A percentile compares a stretch with the other conserved stretches of the same genome.
phyloP scores from a whole-genome alignment of 257 asterid genomes.

The Parsonsia alboflavescens region DNA sequence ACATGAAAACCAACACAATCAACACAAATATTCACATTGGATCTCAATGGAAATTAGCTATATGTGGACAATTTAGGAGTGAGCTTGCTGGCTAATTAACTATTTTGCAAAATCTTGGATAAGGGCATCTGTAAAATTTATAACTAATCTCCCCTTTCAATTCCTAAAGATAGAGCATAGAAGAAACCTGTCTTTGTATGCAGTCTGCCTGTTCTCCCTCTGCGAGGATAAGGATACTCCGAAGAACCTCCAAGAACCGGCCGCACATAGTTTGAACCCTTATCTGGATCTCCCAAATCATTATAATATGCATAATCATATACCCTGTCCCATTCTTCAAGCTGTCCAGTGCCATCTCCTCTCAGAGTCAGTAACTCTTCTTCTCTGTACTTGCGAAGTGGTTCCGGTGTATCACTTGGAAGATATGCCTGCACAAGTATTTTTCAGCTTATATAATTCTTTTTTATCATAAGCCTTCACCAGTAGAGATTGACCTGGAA shows the following conservation, averaged over 20 bases:
- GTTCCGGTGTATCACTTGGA: constrained; percentile 62
- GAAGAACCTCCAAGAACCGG: constrained; percentile 61
- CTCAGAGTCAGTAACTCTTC: constrained; percentile 55
- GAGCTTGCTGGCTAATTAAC: no score
- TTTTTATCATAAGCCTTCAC: background rate
- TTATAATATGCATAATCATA: constrained; percentile 67
- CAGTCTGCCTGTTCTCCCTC: constrained; percentile 72
- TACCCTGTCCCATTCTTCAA: constrained; percentile 68
- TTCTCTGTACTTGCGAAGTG: constrained; percentile 50
- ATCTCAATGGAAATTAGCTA: no score
- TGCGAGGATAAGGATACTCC: constrained; percentile 71
- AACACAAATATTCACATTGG: no score
- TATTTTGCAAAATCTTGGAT: no score
- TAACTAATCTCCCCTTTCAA: no score
- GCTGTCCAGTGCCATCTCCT: constrained; percentile 63
- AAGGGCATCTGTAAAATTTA: no score
- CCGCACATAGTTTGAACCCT: constrained; percentile 44
- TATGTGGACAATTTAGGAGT: no score
- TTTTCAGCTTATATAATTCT: background rate
- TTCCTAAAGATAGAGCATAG: no score
- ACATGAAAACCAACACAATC: background rate
- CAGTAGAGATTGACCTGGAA: background rate
- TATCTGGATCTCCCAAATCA: constrained; percentile 74
- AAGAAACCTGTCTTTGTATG: constrained; percentile 45
- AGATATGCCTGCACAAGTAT: constrained; percentile 48